Evolutionary conservation across 2,329 filamentous ascomycete species (phyloP).

Genomic region (Diaporthe sp.): DNA sequence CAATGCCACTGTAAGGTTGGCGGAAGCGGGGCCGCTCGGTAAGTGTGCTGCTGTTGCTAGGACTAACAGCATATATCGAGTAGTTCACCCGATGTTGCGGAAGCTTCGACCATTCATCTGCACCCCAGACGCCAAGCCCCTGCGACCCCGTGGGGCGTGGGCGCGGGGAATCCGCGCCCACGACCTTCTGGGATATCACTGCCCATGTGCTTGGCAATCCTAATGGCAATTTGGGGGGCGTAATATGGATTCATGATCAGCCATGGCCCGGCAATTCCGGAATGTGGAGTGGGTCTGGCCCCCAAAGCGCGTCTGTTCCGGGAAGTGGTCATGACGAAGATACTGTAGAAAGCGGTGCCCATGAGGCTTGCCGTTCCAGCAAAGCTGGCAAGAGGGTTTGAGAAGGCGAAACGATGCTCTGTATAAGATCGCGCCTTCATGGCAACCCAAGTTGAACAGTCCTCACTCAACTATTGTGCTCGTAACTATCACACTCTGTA

Average conservation of each 20-base stretch:
- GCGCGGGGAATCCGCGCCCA: neutral
- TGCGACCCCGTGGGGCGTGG: neutral
- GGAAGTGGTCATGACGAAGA: slow-evolving; percentile 3
- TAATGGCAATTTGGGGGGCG: neutral
- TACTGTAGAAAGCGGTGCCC: neutral
- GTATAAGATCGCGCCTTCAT: neutral
- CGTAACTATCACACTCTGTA: neutral
- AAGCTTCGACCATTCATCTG: neutral
- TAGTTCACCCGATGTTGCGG: slow-evolving; percentile 1
- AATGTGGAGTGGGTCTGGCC: neutral
- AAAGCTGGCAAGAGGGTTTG: neutral
- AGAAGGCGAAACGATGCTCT: neutral
- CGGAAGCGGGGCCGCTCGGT: neutral
- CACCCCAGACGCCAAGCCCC: slow-evolving; percentile 1
- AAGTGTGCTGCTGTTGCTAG: neutral
- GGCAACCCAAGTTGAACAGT: too few species aligned
- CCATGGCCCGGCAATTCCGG: neutral
- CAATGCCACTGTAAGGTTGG: neutral
- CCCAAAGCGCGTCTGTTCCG: neutral
- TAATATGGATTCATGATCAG: neutral
- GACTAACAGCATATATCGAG: neutral
- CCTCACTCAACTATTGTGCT: neutral
- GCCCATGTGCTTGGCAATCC: slow-evolving; percentile 6
- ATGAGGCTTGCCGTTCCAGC: neutral
- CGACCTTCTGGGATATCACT: neutral